A percentile compares a stretch with the other conserved stretches of the same genome.
Conservation (phyloP, 2,329 filamentous ascomycete genomes). For the Seiridium unicorne region DNA sequence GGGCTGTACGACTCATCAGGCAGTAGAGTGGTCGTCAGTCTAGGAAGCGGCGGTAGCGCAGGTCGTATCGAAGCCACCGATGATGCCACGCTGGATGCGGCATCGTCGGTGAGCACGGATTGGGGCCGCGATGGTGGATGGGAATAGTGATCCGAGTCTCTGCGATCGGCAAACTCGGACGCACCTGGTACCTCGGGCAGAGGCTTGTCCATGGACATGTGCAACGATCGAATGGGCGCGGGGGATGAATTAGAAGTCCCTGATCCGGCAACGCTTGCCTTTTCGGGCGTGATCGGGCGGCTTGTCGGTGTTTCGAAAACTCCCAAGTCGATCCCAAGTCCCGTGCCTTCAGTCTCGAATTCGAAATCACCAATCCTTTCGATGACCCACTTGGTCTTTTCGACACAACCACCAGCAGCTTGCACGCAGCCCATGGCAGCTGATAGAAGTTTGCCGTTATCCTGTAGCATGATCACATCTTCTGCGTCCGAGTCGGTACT, state of each 20-base stretch:
- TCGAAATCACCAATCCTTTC: constrained; percentile 91
- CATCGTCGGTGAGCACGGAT: constrained; percentile 38
- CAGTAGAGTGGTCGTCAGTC: constrained; percentile 50
- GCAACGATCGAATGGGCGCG: constrained; percentile 23
- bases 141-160: constrained; percentile 23
- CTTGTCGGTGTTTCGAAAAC: constrained; percentile 42
- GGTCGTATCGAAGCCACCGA: constrained; percentile 47
- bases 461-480: constrained; percentile 76
- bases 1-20: constrained; percentile 48
- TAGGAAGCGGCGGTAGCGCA: constrained; percentile 54
- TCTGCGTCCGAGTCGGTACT: constrained; percentile 68
- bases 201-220: constrained; percentile 61
- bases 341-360: constrained; percentile 64
- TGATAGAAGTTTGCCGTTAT: constrained; percentile 71
- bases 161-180: constrained; percentile 21
- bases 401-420: constrained; percentile 86
- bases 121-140: constrained; percentile 40
- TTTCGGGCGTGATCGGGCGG: constrained; percentile 31
- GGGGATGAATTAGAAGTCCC: constrained; percentile 26
- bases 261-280: constrained; percentile 37
- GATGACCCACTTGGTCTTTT: constrained; percentile 80
- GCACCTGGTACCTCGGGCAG: constrained; percentile 61
- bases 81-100: constrained; percentile 41
- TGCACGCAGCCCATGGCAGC: constrained; percentile 87
- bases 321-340: constrained; percentile 55